A percentile compares a stretch with the other conserved stretches of the same genome.
These are phyloP conservation scores for Nemania abortiva DNA, from an alignment of 2,329 filamentous ascomycete genomes.

Conservation along the genomic window DNA sequence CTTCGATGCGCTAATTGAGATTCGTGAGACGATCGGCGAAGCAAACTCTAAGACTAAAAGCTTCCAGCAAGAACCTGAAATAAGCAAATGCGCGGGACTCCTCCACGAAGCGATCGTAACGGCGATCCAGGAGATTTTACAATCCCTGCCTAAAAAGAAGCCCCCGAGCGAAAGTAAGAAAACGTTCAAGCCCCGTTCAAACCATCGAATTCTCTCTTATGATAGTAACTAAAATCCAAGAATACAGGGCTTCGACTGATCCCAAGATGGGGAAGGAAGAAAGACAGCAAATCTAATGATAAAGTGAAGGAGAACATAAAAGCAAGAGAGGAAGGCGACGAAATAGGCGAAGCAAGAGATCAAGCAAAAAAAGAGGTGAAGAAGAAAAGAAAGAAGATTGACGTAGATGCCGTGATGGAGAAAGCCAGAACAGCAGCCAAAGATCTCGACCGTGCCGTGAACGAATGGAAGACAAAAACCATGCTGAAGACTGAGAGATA, in stretches of 20 bases:
- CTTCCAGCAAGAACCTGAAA: slow-evolving; percentile 6
- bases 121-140: slow-evolving; percentile 6
- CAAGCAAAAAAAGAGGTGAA: neutral
- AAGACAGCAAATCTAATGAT: neutral
- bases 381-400: slow-evolving; percentile 13
- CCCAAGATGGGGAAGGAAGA: neutral
- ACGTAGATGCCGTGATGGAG: slow-evolving; percentile 10
- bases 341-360: neutral
- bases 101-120: slow-evolving; percentile 15
- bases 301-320: neutral
- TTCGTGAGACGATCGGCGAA: slow-evolving; percentile 12
- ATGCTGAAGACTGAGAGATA: slow-evolving; percentile 4
- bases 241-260: slow-evolving; percentile 14
- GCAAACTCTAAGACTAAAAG: slow-evolving; percentile 15
- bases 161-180: slow-evolving; percentile 6
- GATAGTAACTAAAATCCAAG: neutral
- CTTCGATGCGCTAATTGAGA: slow-evolving; percentile 13
- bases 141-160: slow-evolving; percentile 2
- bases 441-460: slow-evolving; percentile 6
- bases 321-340: neutral
- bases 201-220: neutral
- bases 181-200: neutral
- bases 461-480: slow-evolving; percentile 11
- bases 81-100: slow-evolving; percentile 7
- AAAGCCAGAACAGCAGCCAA: slow-evolving; percentile 8